Base-by-base conservation (phyloP, 2,329 filamentous ascomycete genomes). In the Sarocladium strictum region DNA sequence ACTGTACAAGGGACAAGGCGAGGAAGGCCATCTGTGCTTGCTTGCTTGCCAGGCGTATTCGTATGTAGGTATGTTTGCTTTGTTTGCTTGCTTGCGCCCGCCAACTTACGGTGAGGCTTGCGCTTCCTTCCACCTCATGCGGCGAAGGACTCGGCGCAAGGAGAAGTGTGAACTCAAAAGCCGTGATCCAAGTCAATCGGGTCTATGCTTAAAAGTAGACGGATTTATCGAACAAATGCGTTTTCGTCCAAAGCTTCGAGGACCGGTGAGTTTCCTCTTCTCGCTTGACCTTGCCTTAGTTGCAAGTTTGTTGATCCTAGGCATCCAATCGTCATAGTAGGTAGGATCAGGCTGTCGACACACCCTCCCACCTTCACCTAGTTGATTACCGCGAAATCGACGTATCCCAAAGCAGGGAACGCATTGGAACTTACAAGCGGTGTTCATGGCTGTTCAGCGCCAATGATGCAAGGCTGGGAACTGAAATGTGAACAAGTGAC, bases 391-490 rank as follows among this genome's bases (percentile, higher is more conserved):
- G n/a, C n/a, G n/a, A n/a, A n/a, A n/a, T n/a, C n/a, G 23, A 6
- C 14, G n/a, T 11, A 49, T 49, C 27, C 17, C 23, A 29, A 51
- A 51, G 33, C 47, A 35, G 47, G 47, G 26, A 51, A 35, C 15
- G 29, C 29, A 12, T 12, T 32, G 29, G 29, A 40, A 40, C 37
- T 15, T 21, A 11, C 47, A 51, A n/a, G 47, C 21, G 47, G 35
- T 21, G 17, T 35, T 21, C 27, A 19, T n/a, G 27, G 47, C 33
- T 51, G 12, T 23, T 21, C 47, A 51, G 47, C 47, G 47, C 47
- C 47, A n/a, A 51, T 51, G 47, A 51, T 51, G 47, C 47, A 51
- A 51, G 29, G 47, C 47, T 51, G 47, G 47, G 17, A 29, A 51
- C 26, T 3, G 27, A 51, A 51, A 33, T 33, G 47, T 51, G 47